Percentiles rank a stretch among this genome's conserved stretches.
These are phyloP conservation scores for Saccharomycopsis guyanensis DNA, from an alignment of 805 yeast species.

Conservation along the genomic window DNA sequence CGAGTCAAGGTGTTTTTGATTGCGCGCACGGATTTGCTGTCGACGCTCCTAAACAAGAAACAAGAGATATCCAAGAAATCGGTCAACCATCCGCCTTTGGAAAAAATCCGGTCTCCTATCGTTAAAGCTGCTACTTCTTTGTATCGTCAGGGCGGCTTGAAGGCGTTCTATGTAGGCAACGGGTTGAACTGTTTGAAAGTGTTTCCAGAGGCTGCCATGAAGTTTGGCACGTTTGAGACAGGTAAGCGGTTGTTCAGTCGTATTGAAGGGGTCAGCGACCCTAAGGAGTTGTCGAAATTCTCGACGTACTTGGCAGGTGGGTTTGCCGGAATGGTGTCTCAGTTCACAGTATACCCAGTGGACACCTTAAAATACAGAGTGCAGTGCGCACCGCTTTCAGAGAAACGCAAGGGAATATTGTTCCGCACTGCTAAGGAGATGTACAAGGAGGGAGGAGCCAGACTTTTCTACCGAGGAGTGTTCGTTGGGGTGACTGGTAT, in stretches of 20 bases:
- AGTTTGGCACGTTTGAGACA: constrained; percentile 91
- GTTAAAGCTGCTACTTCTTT: constrained; percentile 72
- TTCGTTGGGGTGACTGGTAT: constrained; percentile 91
- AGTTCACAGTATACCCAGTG: constrained; percentile 87
- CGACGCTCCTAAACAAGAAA: constrained; percentile 57
- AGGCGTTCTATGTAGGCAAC: constrained; percentile 89
- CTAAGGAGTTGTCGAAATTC: constrained; percentile 58
- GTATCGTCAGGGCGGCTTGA: constrained; percentile 82
- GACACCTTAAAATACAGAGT: constrained; percentile 90
- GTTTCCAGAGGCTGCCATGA: constrained; percentile 95
- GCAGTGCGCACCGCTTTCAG: constrained; percentile 82
- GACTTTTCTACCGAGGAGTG: constrained; percentile 79
- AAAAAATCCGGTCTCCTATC: constrained; percentile 62
- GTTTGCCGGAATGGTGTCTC: constrained; percentile 90
- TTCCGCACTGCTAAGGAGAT: constrained; percentile 72
- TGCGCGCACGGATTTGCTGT: constrained; percentile 77
- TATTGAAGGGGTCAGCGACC: constrained; percentile 69
- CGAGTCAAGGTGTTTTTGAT: constrained; percentile 88
- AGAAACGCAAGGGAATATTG: constrained; percentile 50
- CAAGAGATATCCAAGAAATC: constrained; percentile 37
- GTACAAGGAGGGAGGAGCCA: constrained; percentile 72
- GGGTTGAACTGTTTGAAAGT: constrained; percentile 90
- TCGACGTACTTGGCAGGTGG: constrained; percentile 94
- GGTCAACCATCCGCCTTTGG: constrained; percentile 31
- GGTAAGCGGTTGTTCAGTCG: constrained; percentile 67